Base-by-base conservation (phyloP, 2,329 filamentous ascomycete species). In the Alternaria conjuncta region DNA sequence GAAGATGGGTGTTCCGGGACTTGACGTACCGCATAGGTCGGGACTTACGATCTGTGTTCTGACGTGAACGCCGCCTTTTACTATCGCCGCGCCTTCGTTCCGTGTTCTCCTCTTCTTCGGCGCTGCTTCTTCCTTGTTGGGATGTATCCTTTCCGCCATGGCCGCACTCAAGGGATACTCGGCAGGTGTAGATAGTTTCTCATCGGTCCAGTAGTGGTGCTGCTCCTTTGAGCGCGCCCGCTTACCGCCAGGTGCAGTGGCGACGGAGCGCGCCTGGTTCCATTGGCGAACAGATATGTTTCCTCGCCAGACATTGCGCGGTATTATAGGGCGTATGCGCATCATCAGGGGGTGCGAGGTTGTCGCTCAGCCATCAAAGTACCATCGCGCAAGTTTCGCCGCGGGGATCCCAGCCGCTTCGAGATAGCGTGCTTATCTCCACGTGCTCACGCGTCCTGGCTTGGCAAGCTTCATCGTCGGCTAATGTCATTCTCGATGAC, bases 11-110 rank as follows among this genome's bases (percentile, higher is more conserved):
- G 36, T 41, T 41, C 57, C 43, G 64, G 70, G 63, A 67, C 64
- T 55, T 61, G 57, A 80, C 77, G 55, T 81, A 83, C 82, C 81
- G 69, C 82, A 84, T 55, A 84, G 75, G n/a, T 73, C 65, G 47
- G 80, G 75, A 76, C 79, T 84, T 71, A 84, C 81, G 67, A 84
- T 73, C 67, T 80, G 76, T 32, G 72, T 60, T 64, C 76, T 66
- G n/a, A 71, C 36, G 55, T 70, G 64, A 25, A 57, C 23, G 28
- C 46, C 57, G 21, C 55, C 61, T 18, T 47, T 13, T 20, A 12
- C 8, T 15, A 25, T 26, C 53, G 45, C 46, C 15, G 44, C 8
- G 21, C 45, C 18, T 44, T n/a, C 36, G 21, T 49, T 60, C 30
- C 41, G 23, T 12, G 28, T 54, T 23, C 50, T 63, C 44, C 26